Conservation (phyloP, 1,284 basidiomycete species). For the Kwoniella shivajii region DNA sequence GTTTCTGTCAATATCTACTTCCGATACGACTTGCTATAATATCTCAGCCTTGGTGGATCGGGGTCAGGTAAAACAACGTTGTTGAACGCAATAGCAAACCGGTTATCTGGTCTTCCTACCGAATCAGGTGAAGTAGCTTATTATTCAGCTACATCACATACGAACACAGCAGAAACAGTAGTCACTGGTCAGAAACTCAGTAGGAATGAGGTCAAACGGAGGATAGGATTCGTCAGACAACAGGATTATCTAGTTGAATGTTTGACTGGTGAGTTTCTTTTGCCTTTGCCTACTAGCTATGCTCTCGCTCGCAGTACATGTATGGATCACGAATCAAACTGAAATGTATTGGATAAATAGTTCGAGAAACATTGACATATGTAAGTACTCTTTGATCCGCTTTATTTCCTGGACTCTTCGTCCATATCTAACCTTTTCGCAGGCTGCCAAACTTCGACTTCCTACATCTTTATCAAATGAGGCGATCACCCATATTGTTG, state of each 20-base stretch:
- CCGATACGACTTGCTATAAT: neutral
- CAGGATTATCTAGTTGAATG: conserved; percentile 53
- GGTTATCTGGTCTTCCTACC: conserved; percentile 48
- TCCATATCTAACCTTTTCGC: neutral
- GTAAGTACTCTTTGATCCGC: conserved; percentile 11
- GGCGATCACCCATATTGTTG: conserved; percentile 55
- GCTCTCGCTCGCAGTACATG: too few relatives aligned
- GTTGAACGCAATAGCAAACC: conserved; percentile 53
- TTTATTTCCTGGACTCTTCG: neutral
- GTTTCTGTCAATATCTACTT: too few relatives aligned
- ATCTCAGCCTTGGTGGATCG: conserved; percentile 46
- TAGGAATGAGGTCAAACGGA: conserved; percentile 41
- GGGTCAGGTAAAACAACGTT: conserved; percentile 56
- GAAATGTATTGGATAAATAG: conserved; percentile 24
- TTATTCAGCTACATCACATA: conserved; percentile 18
- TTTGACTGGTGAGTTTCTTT: conserved; percentile 46
- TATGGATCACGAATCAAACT: neutral
- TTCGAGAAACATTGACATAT: conserved; percentile 60
- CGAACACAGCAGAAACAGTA: neutral
- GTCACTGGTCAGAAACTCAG: conserved; percentile 15
- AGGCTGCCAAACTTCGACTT: conserved; percentile 58
- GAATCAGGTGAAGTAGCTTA: conserved; percentile 43
- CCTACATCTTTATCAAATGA: conserved; percentile 52
- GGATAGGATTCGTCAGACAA: conserved; percentile 54
- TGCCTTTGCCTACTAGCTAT: too few relatives aligned